phyloP scores from a whole-genome alignment of 768 basidiomycete genomes.

The Leccinum disarticulatum region DNA sequence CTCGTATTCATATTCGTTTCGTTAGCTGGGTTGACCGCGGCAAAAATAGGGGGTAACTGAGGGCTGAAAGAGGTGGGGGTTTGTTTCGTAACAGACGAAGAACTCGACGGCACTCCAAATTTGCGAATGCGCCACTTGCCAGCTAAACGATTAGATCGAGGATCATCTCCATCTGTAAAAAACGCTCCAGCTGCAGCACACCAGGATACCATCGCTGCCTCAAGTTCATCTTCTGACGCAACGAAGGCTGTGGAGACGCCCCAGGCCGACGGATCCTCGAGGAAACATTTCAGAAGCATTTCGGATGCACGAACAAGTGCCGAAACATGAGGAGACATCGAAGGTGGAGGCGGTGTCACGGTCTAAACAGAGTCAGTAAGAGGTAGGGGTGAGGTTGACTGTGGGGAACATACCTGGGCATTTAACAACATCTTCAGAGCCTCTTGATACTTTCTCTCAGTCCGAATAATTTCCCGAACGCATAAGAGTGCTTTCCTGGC shows the following conservation, averaged over 20 bases:
- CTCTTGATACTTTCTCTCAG: constrained; percentile 45
- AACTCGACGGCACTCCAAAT: constrained; percentile 8
- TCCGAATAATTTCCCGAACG: constrained; percentile 49
- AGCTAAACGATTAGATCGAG: constrained; percentile 9
- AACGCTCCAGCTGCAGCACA: constrained; percentile 33
- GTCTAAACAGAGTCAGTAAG: constrained; percentile 27
- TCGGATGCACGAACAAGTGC: constrained; percentile 52
- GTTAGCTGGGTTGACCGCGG: constrained; percentile 7
- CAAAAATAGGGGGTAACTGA: constrained; percentile 11
- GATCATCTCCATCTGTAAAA: constrained; percentile 32
- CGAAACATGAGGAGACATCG: constrained; percentile 52
- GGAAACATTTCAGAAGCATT: constrained; percentile 47
- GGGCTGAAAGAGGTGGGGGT: constrained; percentile 9
- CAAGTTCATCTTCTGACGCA: constrained; percentile 49
- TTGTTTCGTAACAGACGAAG: constrained; percentile 6
- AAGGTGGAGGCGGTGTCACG: constrained; percentile 45
- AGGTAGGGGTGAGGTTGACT: background rate
- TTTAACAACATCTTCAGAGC: constrained; percentile 37
- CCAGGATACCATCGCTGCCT: constrained; percentile 59
- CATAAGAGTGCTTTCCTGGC: constrained; percentile 43
- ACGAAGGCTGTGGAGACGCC: constrained; percentile 65
- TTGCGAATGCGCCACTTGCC: constrained; percentile 28
- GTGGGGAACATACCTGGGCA: constrained; percentile 32
- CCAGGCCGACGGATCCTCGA: constrained; percentile 62
- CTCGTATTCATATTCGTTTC: constrained; percentile 2